A percentile compares a stretch with the other conserved stretches of the same genome.
phyloP scores from a whole-genome alignment of 2,329 filamentous ascomycete genomes.

The Colletotrichum eremochloae region DNA sequence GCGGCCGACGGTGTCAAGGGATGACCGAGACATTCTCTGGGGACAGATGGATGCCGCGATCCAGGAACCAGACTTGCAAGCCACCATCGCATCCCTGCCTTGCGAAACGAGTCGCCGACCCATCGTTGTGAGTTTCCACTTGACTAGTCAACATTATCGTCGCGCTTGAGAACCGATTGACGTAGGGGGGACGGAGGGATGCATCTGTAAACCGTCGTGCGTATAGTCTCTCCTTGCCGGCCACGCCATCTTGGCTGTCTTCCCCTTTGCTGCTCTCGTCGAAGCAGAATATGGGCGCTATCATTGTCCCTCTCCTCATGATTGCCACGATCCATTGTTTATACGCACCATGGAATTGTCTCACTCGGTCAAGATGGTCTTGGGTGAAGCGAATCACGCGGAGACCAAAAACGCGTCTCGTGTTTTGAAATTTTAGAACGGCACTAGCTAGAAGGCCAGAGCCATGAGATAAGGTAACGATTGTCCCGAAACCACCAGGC shows the following conservation, averaged over 20 bases:
- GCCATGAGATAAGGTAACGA: constrained; percentile 23
- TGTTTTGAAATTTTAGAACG: constrained; percentile 26
- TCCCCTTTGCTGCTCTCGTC: constrained; percentile 5
- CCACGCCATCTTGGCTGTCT: too few relatives aligned
- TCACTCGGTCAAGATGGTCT: not conserved
- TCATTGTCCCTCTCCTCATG: not conserved
- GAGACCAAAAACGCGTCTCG: constrained; percentile 27
- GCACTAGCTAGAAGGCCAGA: constrained; percentile 7
- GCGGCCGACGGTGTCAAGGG: constrained; percentile 21
- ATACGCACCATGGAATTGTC: not conserved
- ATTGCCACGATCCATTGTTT: not conserved
- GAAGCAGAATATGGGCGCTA: not conserved
- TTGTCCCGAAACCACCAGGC: constrained; percentile 30
- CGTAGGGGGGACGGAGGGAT: not conserved
- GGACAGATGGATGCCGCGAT: not conserved
- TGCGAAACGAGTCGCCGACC: not conserved
- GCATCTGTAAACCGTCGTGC: not conserved
- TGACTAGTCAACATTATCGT: not conserved
- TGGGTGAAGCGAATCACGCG: constrained; percentile 13
- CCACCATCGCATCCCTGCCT: constrained; percentile 9
- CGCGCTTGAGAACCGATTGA: not conserved
- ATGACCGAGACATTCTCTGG: constrained; percentile 22
- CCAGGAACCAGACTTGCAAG: constrained; percentile 9
- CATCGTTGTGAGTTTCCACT: constrained; percentile 1
- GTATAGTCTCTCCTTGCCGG: not conserved